A percentile compares a stretch with the other conserved stretches of the same genome.
Evolutionary conservation across 805 yeast species (phyloP).

Genomic region (Tetrapisispora taiwanensis): DNA sequence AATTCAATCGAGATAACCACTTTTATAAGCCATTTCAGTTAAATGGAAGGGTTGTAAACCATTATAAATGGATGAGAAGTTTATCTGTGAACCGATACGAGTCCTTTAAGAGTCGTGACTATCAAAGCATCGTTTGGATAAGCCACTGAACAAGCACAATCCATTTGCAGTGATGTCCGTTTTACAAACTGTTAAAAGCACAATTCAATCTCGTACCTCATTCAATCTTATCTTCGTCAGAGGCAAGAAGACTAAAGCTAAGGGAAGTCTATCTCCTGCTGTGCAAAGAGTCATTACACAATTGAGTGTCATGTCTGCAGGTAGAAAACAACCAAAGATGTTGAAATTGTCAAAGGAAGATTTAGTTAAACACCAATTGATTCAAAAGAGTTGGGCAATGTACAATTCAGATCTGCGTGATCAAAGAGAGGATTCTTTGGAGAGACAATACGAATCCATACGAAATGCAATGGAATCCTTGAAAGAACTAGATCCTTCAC

Average conservation of each 20-base stretch:
- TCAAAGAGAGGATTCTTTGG: conserved; percentile 34
- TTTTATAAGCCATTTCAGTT: no score
- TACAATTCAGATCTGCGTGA: conserved; percentile 44
- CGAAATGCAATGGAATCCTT: conserved; percentile 65
- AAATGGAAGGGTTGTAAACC: no score
- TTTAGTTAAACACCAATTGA: conserved; percentile 70
- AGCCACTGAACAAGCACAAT: no score
- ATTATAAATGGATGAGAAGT: no score
- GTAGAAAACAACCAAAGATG: conserved; percentile 78
- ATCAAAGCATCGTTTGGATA: no score
- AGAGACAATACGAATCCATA: conserved; percentile 56
- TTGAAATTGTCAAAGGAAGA: conserved; percentile 66
- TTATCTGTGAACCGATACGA: no score
- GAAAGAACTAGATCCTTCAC: conserved; percentile 37
- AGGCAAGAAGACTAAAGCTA: conserved; percentile 41
- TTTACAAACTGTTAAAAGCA: neutral
- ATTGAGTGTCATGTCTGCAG: conserved; percentile 76
- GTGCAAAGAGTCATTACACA: conserved; percentile 39
- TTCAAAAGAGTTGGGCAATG: conserved; percentile 72
- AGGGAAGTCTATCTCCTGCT: conserved; percentile 34
- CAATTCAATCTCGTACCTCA: neutral
- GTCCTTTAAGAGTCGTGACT: no score
- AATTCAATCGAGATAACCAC: no score
- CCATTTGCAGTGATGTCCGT: neutral
- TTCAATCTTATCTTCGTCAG: conserved; percentile 27